Conservation (phyloP, 768 basidiomycete species). For the Leucosporidium creatinivorum region DNA sequence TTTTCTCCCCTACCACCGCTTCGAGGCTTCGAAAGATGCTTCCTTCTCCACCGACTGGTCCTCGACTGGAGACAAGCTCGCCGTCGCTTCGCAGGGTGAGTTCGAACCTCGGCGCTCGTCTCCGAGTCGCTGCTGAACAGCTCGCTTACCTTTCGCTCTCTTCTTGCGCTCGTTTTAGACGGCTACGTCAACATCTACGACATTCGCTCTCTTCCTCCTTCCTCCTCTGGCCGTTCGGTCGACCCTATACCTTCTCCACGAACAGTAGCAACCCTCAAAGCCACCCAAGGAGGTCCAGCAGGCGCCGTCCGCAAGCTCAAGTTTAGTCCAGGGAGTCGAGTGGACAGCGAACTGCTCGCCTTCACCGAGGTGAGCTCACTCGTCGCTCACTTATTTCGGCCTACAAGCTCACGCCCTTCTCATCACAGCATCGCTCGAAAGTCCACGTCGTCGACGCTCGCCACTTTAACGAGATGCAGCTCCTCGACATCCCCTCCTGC, state of each 20-base stretch:
- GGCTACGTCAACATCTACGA: conserved; percentile 27
- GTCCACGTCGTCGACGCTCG: conserved; percentile 79
- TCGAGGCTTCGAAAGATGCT: conserved; percentile 44
- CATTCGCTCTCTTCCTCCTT: conserved; percentile 10
- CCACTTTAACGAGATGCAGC: conserved; percentile 55
- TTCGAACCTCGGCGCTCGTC: conserved; percentile 41
- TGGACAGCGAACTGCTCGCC: conserved; percentile 60
- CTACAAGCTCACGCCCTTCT: neutral
- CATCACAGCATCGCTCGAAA: conserved; percentile 63
- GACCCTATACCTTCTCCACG: neutral
- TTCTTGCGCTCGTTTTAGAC: conserved; percentile 1
- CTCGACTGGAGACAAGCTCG: conserved; percentile 66
- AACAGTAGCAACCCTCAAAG: conserved; percentile 23
- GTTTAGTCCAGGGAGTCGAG: conserved; percentile 59
- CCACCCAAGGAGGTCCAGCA: conserved; percentile 46
- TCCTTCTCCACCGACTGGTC: conserved; percentile 77
- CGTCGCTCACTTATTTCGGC: neutral
- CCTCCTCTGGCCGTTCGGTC: neutral
- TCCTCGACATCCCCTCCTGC: conserved; percentile 19
- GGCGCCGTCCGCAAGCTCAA: conserved; percentile 83
- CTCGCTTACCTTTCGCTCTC: neutral
- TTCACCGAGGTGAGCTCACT: conserved; percentile 69
- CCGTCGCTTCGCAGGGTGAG: conserved; percentile 61
- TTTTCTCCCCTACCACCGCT: conserved; percentile 24
- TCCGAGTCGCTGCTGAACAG: conserved; percentile 51